A percentile compares a stretch with the other conserved stretches of the same genome.
Conservation (phyloP, 345 rosid species). For the Salix viminalis region DNA sequence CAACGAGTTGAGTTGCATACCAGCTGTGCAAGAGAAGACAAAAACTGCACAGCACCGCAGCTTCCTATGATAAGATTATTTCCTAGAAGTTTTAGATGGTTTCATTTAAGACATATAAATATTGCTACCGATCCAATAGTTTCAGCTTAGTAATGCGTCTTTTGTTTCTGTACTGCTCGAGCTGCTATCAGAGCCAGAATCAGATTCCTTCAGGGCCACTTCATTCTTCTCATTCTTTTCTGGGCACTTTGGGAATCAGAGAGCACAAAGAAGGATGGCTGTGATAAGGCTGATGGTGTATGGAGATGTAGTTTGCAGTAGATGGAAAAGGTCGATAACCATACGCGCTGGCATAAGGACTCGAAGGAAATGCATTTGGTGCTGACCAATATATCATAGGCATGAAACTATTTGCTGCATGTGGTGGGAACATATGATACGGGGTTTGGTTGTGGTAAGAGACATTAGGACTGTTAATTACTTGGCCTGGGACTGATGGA, state of each 20-base stretch:
- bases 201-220: slow-evolving; percentile 20
- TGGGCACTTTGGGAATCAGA: slow-evolving; percentile 11
- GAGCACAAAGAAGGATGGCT: slow-evolving; percentile 21
- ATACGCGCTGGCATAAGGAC: slow-evolving; percentile 32
- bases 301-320: slow-evolving; percentile 27
- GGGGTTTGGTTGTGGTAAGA: slow-evolving; percentile 34
- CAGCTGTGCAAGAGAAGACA: background rate
- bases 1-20: background rate
- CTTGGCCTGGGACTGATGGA: slow-evolving; percentile 8
- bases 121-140: background rate
- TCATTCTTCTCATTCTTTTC: slow-evolving; percentile 19
- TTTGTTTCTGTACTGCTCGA: slow-evolving; percentile 35
- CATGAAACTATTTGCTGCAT: slow-evolving; percentile 35
- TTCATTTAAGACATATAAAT: slow-evolving; percentile 8
- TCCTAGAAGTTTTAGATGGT: background rate
- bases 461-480: slow-evolving; percentile 4
- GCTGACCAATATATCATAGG: slow-evolving; percentile 57
- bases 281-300: slow-evolving; percentile 32
- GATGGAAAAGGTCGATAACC: slow-evolving; percentile 31
- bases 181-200: slow-evolving; percentile 34
- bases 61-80: background rate
- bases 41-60: background rate
- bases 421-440: slow-evolving; percentile 31
- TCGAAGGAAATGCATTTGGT: slow-evolving; percentile 31
- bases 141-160: slow-evolving; percentile 18